Base-by-base conservation (phyloP, 225 moss, liverwort and hornwort genomes). In the Lunularia cruciata region DNA sequence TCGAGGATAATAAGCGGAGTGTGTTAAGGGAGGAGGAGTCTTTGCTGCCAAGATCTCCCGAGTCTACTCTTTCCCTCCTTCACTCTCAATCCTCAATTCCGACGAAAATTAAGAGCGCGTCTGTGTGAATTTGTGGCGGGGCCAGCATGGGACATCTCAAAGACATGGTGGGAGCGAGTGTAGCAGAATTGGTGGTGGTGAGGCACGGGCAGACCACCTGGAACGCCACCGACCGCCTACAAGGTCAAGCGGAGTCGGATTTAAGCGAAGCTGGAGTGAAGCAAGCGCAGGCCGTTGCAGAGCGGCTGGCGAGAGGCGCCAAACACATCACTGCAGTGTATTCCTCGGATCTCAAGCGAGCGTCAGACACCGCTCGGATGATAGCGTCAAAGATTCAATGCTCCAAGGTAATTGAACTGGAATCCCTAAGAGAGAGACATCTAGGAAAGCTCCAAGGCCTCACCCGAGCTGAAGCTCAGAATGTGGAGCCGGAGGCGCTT, bases 261-360 rank as follows among this genome's bases (percentile, higher is more conserved):
- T 82, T 95, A 58, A 95, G 86, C 73, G 91, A 86, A 30, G 73
- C 78, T 57, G 94, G 94, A 70, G 76, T 89, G 78, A 82, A 75
- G 76, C 94, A 95, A 76, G 91, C 89, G 67, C 82, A 85, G 76
- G 91, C 94, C 77, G 94, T 86, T 71, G 94, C 94, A 69, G 77
- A 77, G 35, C 83, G 88, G 71, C 79, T 95, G 69, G 89, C 86
- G 66, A 85, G 76, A 79, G 51, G 71, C 57, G 77, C 83, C 30
- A 81, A 86, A 47, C 72, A 83, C 46, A 81, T 91, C 64, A 68
- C 82, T 31, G 88, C 86, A 20, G 70, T 95, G 26, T 92, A 89
- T 46, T 85, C 94, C 34, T 95, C 94, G 28, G 94, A 95, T 75
- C 94, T 92, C 68, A 87, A 69, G 71, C 83, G 94, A 75, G 84